Evolutionary conservation across 768 basidiomycete genomes (phyloP).

Genomic region (Serendipita vermifera): DNA sequence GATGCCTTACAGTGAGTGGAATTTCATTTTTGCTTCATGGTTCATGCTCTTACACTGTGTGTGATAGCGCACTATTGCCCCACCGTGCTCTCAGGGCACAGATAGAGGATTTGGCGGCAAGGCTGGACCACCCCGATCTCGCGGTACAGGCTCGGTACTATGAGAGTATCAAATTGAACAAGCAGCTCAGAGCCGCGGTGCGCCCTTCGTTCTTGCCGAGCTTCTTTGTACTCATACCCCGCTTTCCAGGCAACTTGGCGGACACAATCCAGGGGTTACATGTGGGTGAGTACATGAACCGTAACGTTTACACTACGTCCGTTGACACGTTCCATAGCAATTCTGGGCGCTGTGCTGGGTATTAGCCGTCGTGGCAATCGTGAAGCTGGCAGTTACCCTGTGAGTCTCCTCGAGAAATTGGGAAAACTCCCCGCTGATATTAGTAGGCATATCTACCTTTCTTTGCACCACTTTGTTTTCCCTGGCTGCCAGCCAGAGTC

Average conservation of each 20-base stretch:
- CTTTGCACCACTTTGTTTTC: constrained; percentile 4
- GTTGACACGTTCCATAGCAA: background rate
- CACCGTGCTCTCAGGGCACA: constrained; percentile 2
- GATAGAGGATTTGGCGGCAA: background rate
- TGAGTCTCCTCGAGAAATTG: too few species aligned
- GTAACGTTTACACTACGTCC: background rate
- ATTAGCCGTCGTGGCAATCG: background rate
- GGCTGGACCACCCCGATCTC: background rate
- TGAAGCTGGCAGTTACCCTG: background rate
- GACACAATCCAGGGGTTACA: background rate
- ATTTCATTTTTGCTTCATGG: too few species aligned
- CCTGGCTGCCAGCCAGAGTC: background rate
- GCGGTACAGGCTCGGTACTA: constrained; percentile 2
- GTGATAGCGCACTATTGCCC: background rate
- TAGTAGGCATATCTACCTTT: background rate
- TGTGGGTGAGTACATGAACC: background rate
- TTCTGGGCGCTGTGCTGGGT: constrained; percentile 8
- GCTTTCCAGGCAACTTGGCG: constrained; percentile 3
- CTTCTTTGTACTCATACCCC: background rate
- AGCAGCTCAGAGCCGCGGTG: constrained; percentile 1
- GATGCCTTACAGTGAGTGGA: background rate
- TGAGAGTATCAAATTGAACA: constrained; percentile 10
- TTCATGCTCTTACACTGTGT: too few species aligned
- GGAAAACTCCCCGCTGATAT: too few species aligned
- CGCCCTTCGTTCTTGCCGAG: background rate